A percentile compares a stretch with the other conserved stretches of the same genome.
These are phyloP conservation scores for Pilasporangium apinafurcum DNA, from an alignment of 352 stramenopile genomes.

Conservation along the genomic window DNA sequence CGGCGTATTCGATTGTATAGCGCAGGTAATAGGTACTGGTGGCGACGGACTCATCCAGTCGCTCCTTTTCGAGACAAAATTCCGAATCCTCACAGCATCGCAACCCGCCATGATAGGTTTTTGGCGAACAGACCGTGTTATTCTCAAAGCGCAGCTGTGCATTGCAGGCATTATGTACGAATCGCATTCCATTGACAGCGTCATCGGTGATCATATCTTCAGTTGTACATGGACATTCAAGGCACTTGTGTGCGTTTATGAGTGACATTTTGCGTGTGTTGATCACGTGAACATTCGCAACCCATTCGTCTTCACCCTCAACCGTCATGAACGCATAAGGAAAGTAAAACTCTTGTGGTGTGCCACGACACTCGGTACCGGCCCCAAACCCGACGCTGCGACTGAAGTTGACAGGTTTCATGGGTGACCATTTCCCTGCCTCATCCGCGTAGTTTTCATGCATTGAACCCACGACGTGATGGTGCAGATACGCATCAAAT, in stretches of 20 bases:
- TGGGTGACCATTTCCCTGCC: slow-evolving; percentile 46
- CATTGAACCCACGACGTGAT: slow-evolving; percentile 74
- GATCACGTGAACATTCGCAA: slow-evolving; percentile 79
- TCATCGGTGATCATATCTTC: slow-evolving; percentile 45
- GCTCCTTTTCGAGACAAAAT: slow-evolving; percentile 56
- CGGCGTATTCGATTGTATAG: slow-evolving; percentile 73
- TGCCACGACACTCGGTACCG: slow-evolving; percentile 71
- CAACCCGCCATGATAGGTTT: slow-evolving; percentile 64
- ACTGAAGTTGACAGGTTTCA: slow-evolving; percentile 69
- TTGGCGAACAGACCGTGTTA: slow-evolving; percentile 56
- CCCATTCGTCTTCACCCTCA: slow-evolving; percentile 69
- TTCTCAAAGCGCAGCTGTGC: slow-evolving; percentile 55
- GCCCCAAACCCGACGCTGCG: slow-evolving; percentile 74
- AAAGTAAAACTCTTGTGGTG: slow-evolving; percentile 72
- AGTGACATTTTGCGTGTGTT: slow-evolving; percentile 60
- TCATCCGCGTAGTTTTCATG: slow-evolving; percentile 55
- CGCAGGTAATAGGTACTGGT: slow-evolving; percentile 58
- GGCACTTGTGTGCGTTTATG: slow-evolving; percentile 42
- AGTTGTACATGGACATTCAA: slow-evolving; percentile 75
- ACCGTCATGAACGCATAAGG: slow-evolving; percentile 80
- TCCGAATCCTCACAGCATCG: slow-evolving; percentile 70
- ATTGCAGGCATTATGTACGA: slow-evolving; percentile 42
- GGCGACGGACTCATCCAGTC: slow-evolving; percentile 22
- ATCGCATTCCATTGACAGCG: slow-evolving; percentile 46
- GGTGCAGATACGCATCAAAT: slow-evolving; percentile 78